phyloP scores from a whole-genome alignment of 2,329 filamentous ascomycete genomes.

The Aspergillus pseudoterreus region DNA sequence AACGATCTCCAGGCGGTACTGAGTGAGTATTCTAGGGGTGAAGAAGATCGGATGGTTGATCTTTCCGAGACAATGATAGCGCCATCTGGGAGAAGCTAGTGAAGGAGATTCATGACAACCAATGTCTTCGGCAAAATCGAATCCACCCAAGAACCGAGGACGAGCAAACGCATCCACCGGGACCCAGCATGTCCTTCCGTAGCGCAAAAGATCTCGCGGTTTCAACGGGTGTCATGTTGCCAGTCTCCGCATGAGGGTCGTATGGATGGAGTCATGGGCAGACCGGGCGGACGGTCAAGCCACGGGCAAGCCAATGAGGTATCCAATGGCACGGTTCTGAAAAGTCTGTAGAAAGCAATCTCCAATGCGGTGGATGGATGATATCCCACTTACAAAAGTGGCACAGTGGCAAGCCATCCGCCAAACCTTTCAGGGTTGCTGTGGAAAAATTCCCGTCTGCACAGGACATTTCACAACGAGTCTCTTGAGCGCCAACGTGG shows the following conservation, averaged over 20 bases:
- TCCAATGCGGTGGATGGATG: constrained; percentile 1
- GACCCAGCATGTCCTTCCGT: background rate
- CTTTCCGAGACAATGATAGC: constrained; percentile 6
- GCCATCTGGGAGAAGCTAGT: constrained; percentile 4
- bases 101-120: background rate
- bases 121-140: background rate
- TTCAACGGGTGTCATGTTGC: constrained; percentile 4
- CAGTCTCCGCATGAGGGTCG: background rate
- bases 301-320: no score
- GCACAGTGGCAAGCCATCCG: background rate
- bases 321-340: no score
- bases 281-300: background rate
- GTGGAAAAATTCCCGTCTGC: background rate
- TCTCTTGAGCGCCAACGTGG: background rate
- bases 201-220: constrained; percentile 5
- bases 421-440: constrained; percentile 4
- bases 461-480: no score
- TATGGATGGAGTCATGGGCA: background rate
- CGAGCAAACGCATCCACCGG: constrained; percentile 1
- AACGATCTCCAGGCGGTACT: no score
- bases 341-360: constrained; percentile 1
- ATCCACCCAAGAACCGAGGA: constrained; percentile 3
- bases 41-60: constrained; percentile 14
- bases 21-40: background rate
- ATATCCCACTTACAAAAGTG: background rate